These are phyloP conservation scores for Pseudonectria buxi DNA, from an alignment of 2,329 filamentous ascomycete species.

Conservation along the genomic window DNA sequence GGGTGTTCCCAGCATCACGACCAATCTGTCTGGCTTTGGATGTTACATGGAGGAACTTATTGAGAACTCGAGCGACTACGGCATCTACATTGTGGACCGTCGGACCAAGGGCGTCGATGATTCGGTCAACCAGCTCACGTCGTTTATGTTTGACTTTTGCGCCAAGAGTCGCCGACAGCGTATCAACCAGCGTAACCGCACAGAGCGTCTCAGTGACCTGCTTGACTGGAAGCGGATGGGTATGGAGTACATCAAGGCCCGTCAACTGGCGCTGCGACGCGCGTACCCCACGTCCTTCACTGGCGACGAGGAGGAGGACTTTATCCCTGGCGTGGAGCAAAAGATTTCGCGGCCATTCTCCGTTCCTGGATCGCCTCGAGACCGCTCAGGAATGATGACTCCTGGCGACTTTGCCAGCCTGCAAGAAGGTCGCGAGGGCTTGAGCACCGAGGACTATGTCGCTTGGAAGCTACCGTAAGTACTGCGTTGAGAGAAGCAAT, in stretches of 20 bases:
- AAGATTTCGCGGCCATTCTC: slow-evolving; percentile 95
- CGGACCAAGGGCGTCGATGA: slow-evolving; percentile 94
- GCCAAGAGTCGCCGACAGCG: slow-evolving; percentile 90
- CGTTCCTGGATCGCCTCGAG: slow-evolving; percentile 85
- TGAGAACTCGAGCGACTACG: slow-evolving; percentile 95
- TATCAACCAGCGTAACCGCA: slow-evolving; percentile 97
- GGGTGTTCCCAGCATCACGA: slow-evolving; percentile 97
- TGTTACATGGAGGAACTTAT: slow-evolving; percentile 99
- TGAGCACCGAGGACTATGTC: slow-evolving; percentile 96
- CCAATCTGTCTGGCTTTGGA: slow-evolving; percentile 93
- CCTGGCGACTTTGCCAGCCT: slow-evolving; percentile 95
- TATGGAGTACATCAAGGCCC: slow-evolving; percentile 97
- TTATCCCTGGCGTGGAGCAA: slow-evolving; percentile 85
- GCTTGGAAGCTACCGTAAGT: slow-evolving; percentile 98
- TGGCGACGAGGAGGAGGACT: slow-evolving; percentile 74
- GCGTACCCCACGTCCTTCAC: slow-evolving; percentile 86
- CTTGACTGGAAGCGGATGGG: slow-evolving; percentile 99
- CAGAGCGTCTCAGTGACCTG: slow-evolving; percentile 87
- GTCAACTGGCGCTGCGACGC: slow-evolving; percentile 82
- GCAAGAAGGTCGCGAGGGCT: slow-evolving; percentile 86
- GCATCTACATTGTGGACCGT: slow-evolving; percentile 97
- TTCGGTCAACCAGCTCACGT: slow-evolving; percentile 88
- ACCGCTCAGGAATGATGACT: slow-evolving; percentile 96
- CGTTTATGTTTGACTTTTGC: slow-evolving; percentile 85
- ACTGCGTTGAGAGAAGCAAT: background rate